phyloP scores from a whole-genome alignment of 306 rosid genomes.

The Inga oerstediana region DNA sequence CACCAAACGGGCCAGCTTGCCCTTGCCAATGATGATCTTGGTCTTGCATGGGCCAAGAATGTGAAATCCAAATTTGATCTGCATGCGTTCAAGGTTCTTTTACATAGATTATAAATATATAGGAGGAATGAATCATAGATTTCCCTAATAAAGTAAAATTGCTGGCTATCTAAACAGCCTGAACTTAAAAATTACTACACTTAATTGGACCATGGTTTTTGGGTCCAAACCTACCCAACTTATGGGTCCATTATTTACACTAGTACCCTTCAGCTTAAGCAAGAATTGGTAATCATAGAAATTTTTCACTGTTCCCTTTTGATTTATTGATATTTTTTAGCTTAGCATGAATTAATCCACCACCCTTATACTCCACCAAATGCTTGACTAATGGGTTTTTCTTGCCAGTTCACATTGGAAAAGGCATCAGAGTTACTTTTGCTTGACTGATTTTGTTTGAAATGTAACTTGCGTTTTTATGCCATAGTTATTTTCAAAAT shows the following conservation, averaged over 20 bases:
- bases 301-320: neutral
- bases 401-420: too few relatives aligned
- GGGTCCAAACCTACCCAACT: neutral
- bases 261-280: neutral
- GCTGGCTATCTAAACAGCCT: neutral
- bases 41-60: neutral
- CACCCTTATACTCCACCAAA: neutral
- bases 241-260: neutral
- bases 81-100: neutral
- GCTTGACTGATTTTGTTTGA: too few relatives aligned
- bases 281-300: neutral
- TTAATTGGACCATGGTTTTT: neutral
- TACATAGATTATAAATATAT: neutral
- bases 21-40: neutral
- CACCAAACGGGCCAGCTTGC: neutral
- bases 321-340: neutral
- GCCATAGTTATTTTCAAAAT: neutral
- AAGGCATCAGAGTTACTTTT: too few relatives aligned
- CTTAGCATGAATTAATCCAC: neutral
- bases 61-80: too few relatives aligned
- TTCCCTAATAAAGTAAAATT: neutral
- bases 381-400: neutral
- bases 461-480: neutral
- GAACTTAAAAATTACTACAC: neutral
- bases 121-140: neutral